phyloP scores from a whole-genome alignment of 345 rosid species.

The Rubroshorea leprosula region DNA sequence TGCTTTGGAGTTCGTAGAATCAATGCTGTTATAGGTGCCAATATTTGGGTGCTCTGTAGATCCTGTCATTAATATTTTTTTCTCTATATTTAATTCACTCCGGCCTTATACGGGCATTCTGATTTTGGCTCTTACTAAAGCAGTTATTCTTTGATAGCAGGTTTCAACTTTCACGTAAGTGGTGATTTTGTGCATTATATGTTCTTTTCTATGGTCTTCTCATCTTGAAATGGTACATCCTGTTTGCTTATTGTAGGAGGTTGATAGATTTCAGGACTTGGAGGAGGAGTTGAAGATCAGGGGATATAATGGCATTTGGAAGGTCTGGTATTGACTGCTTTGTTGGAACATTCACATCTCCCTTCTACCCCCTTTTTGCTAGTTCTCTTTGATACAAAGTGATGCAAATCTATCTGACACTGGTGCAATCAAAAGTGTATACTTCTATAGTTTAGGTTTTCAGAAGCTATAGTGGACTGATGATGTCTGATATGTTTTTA shows the following conservation, averaged over 20 bases:
- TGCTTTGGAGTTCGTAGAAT: no score
- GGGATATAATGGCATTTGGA: slow-evolving; percentile 84
- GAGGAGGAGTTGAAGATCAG: slow-evolving; percentile 55
- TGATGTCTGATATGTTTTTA: not conserved
- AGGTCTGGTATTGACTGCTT: slow-evolving; percentile 38
- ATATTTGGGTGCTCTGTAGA: no score
- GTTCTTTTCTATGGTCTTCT: not conserved
- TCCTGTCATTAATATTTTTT: no score
- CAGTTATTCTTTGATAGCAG: not conserved
- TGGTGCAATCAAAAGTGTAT: not conserved
- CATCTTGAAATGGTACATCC: not conserved
- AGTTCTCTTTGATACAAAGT: not conserved
- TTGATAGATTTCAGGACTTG: slow-evolving; percentile 80
- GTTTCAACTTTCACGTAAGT: not conserved
- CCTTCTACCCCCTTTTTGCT: not conserved
- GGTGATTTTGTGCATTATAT: not conserved
- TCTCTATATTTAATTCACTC: no score
- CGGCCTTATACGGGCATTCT: no score
- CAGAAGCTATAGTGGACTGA: not conserved
- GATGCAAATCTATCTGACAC: not conserved
- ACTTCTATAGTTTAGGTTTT: not conserved
- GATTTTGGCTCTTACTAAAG: not conserved
- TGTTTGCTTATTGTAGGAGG: slow-evolving; percentile 53
- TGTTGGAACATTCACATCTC: not conserved
- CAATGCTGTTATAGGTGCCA: no score